A percentile compares a stretch with the other conserved stretches of the same genome.
Conservation (phyloP, 352 stramenopile species). For the Halophytophthora batemanensis region DNA sequence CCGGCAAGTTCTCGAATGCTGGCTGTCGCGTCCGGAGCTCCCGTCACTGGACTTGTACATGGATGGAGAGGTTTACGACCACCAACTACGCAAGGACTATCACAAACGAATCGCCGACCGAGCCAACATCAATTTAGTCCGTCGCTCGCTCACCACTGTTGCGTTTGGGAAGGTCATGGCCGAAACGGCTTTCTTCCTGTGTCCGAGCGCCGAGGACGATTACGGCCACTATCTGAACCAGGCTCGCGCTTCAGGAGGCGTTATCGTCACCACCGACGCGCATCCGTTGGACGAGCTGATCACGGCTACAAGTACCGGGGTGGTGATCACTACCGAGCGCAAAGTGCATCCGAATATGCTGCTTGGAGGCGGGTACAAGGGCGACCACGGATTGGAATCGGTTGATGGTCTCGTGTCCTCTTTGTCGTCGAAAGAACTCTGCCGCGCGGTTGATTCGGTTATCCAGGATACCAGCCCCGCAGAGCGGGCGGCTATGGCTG, state of each 20-base stretch:
- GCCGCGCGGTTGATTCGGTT: conserved; percentile 36
- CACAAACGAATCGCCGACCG: conserved; percentile 22
- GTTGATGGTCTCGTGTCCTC: conserved; percentile 35
- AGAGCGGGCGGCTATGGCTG: conserved; percentile 30
- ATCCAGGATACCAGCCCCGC: conserved; percentile 27
- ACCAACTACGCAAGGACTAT: conserved; percentile 32
- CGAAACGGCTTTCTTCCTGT: conserved; percentile 50
- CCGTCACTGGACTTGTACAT: conserved; percentile 53
- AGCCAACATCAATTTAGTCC: conserved; percentile 38
- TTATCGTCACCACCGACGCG: conserved; percentile 50
- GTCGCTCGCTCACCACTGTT: conserved; percentile 20
- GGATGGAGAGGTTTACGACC: conserved; percentile 34
- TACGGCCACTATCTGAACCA: conserved; percentile 77
- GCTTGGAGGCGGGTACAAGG: conserved; percentile 36
- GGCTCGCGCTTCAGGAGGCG: conserved; percentile 39
- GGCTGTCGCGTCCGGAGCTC: conserved; percentile 42
- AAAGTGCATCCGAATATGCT: conserved; percentile 34
- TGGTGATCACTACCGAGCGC: conserved; percentile 14
- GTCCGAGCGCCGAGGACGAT: conserved; percentile 57
- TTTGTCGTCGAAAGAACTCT: conserved; percentile 35
- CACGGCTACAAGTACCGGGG: conserved; percentile 31
- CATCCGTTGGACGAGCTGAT: conserved; percentile 64
- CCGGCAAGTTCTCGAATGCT: conserved; percentile 50
- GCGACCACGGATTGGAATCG: conserved; percentile 21
- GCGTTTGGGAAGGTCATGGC: conserved; percentile 42